Percentiles rank a stretch among this genome's conserved stretches.
phyloP scores from a whole-genome alignment of 2,329 filamentous ascomycete species.

The Pyrenochaeta sp. region DNA sequence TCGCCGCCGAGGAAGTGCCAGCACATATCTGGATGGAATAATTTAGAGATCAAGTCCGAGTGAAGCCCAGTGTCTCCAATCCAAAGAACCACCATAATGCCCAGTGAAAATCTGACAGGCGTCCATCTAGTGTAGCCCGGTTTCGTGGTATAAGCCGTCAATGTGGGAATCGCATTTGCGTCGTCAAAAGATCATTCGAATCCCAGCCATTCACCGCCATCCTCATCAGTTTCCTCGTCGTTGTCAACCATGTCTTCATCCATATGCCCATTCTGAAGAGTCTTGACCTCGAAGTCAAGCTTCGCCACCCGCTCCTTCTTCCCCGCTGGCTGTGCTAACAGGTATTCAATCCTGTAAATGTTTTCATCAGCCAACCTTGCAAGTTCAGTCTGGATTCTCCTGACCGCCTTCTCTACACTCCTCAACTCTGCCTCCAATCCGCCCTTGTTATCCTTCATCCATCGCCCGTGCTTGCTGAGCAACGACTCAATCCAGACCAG shows the following conservation, averaged over 20 bases:
- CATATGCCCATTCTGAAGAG: constrained; percentile 44
- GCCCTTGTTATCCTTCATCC: constrained; percentile 80
- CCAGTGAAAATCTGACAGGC: too few relatives aligned
- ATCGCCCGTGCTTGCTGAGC: constrained; percentile 83
- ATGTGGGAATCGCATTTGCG: neutral
- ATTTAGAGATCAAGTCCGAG: neutral
- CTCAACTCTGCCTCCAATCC: constrained; percentile 86
- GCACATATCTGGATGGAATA: neutral
- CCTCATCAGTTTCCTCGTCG: constrained; percentile 49
- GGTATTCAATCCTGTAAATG: constrained; percentile 85
- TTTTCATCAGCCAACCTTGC: constrained; percentile 87
- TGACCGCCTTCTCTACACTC: constrained; percentile 80
- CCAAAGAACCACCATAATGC: too few relatives aligned
- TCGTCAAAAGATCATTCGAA: constrained; percentile 49
- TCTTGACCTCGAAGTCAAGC: constrained; percentile 45
- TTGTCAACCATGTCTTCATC: constrained; percentile 48
- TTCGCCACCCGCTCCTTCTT: constrained; percentile 31
- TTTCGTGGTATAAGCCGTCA: neutral
- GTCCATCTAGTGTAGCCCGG: neutral
- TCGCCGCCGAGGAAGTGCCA: neutral
- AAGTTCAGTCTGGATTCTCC: constrained; percentile 82
- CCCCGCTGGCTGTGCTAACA: constrained; percentile 65
- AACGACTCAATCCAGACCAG: constrained; percentile 87
- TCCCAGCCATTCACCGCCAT: constrained; percentile 60
- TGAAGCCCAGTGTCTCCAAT: too few relatives aligned